Evolutionary conservation across 768 basidiomycete genomes (phyloP).

Genomic region (Suillus occidentalis): DNA sequence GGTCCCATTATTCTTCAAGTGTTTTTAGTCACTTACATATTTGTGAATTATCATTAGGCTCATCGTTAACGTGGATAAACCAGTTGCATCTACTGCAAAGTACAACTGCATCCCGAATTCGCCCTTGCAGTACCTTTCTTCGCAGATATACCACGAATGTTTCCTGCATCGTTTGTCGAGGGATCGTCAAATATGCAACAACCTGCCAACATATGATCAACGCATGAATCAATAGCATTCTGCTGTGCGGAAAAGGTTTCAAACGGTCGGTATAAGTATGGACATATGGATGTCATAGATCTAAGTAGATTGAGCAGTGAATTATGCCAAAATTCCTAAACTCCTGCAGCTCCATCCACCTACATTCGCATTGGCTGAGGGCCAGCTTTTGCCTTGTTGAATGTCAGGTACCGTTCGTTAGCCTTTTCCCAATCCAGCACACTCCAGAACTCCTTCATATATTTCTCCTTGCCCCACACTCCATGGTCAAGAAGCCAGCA

Average conservation of each 20-base stretch:
- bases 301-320: conserved; percentile 22
- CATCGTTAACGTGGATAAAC: too few species aligned
- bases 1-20: too few species aligned
- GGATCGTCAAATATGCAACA: background rate
- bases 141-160: background rate
- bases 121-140: too few species aligned
- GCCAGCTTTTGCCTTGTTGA: conserved; percentile 7
- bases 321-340: conserved; percentile 14
- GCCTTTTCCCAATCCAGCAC: conserved; percentile 79
- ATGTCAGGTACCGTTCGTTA: conserved; percentile 29
- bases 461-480: conserved; percentile 88
- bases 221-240: background rate
- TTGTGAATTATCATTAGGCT: too few species aligned
- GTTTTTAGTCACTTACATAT: too few species aligned
- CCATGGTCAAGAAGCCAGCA: conserved; percentile 89
- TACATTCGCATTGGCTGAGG: conserved; percentile 8
- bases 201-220: conserved; percentile 30
- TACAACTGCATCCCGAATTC: too few species aligned
- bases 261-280: conserved; percentile 15
- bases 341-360: background rate
- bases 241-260: background rate
- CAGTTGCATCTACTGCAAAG: too few species aligned
- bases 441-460: conserved; percentile 81
- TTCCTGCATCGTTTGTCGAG: background rate
- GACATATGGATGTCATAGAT: conserved; percentile 16